These are phyloP conservation scores for Metschnikowia amazonensis DNA, from an alignment of 805 yeast genomes.

Conservation along the genomic window DNA sequence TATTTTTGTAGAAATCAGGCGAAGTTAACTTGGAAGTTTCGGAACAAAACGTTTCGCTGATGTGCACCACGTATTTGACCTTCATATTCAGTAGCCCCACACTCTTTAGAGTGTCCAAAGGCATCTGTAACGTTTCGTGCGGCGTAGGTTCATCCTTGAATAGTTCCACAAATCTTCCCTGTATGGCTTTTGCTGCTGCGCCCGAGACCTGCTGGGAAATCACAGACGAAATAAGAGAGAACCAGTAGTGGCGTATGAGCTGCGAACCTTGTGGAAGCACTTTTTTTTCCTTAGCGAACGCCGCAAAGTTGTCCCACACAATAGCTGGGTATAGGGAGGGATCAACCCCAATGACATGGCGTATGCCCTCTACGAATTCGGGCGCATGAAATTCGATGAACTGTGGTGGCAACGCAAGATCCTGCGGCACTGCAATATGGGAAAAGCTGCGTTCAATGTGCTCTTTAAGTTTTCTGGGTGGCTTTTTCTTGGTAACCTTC, in stretches of 20 bases:
- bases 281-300: constrained; percentile 15
- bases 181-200: constrained; percentile 69
- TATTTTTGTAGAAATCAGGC: constrained; percentile 33
- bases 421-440: constrained; percentile 12
- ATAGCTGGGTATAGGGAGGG: constrained; percentile 33
- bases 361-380: constrained; percentile 31
- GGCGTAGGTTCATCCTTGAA: constrained; percentile 50
- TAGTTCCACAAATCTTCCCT: constrained; percentile 38
- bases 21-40: constrained; percentile 31
- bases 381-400: constrained; percentile 31
- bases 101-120: constrained; percentile 48
- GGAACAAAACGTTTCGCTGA: constrained; percentile 50
- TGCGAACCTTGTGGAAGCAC: constrained; percentile 12
- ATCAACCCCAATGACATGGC: constrained; percentile 29
- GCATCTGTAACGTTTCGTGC: constrained; percentile 35
- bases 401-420: constrained; percentile 24
- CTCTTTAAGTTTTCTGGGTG: constrained; percentile 3
- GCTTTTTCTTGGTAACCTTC: constrained; percentile 1
- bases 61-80: constrained; percentile 54
- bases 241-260: constrained; percentile 33
- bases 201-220: constrained; percentile 79
- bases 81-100: constrained; percentile 73
- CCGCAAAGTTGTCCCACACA: constrained; percentile 26
- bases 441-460: constrained; percentile 15
- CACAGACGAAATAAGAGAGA: constrained; percentile 38